Base-by-base conservation (phyloP, 169 alveolate genomes). In the Cryptosporidium ryanae region DNA sequence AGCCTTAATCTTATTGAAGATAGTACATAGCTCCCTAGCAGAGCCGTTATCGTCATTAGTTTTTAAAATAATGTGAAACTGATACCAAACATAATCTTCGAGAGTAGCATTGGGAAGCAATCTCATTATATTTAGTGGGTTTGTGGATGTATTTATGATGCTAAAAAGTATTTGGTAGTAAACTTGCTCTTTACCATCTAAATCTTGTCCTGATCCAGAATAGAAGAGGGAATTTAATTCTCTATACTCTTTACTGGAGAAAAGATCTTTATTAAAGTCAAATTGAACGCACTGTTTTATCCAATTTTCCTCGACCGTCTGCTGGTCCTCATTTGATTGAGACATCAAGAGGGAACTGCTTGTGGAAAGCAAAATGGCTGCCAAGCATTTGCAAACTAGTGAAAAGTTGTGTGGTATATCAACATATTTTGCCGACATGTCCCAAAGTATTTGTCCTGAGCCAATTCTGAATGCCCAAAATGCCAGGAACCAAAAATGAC, bases 401-500 rank as follows among this genome's bases (percentile, higher is more conserved):
- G 68, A 59, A 55, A 76, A 76, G 34, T 76, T 15, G 25, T 76
- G 68, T 25, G 87, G 87, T 38, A 61, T 55, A 44, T 55, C 43
- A 34, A 55, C 21, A 31, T 57, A 61, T 25, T 76, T 61, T 29
- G 21, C 38, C 13, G 87, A 55, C 71, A 76, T 59, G 27, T 76
- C 87, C 87, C 68, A 76, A 23, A 76, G 59, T 59, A 76, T 55
- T 25, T 76, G 87, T 2, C 87, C 87, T 0, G 76, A 55, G 10
- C 87, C 87, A 18, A 76, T 76, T 46, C 87, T 76, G 46, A 76
- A 76, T 32, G 87, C 87, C 87, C 87, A 76, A 46, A 57, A 76
- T 21, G 87, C 87, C 49, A 76, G 59, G 46, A 76, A 76, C 87
- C 87, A 76, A 25, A 27, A 76, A 50, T 76, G 87, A 7, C 23